Base-by-base conservation (phyloP, 257 asterid species). In the Lantana camara region DNA sequence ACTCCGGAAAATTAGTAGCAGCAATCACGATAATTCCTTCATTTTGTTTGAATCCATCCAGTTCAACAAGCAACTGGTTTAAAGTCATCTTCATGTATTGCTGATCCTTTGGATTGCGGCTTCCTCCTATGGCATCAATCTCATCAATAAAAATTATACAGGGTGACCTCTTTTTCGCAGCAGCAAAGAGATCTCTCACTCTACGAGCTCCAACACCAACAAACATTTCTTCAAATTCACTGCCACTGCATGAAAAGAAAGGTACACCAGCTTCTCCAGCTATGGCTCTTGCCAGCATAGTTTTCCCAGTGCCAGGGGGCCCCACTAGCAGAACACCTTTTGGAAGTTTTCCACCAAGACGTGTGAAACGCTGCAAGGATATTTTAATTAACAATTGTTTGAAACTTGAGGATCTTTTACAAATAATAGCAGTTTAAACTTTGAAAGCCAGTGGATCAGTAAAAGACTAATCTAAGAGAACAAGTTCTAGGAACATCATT, bases 221-320 rank as follows among this genome's bases (percentile, higher is more conserved):
- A 83, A 85, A 88, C 97, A 88, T 88, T 73, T 91, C 96, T 68
- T 91, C 97, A 65, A 91, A 88, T 66, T 91, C 96, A 79, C 97
- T 91, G 45, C 97, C 97, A 56, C 96, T 91, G 84, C 96, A 88
- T 10, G 93, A 91, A 72, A 85, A 91, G 62, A 91, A 91, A 5
- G 97, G 97, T 55, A 91, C 97, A 9, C 96, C 89, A 42, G 97
- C 97, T 81, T 91, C 97, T 64, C 97, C 96, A 22, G 97, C 95
- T 75, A 91, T 88, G 34, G 97, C 97, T 69, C 96, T 82, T 70
- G 97, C 97, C 74, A 91, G 65, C 97, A 91, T 91, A 22, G 96
- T 91, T 84, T 91, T 90, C 42, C 97, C 97, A 13, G 97, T 91
- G 47, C 96, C 97, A 30, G 96, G 96, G 27, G 98, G 96, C 1